phyloP scores from a whole-genome alignment of 768 basidiomycete genomes.

The Leccinum variicolor region DNA sequence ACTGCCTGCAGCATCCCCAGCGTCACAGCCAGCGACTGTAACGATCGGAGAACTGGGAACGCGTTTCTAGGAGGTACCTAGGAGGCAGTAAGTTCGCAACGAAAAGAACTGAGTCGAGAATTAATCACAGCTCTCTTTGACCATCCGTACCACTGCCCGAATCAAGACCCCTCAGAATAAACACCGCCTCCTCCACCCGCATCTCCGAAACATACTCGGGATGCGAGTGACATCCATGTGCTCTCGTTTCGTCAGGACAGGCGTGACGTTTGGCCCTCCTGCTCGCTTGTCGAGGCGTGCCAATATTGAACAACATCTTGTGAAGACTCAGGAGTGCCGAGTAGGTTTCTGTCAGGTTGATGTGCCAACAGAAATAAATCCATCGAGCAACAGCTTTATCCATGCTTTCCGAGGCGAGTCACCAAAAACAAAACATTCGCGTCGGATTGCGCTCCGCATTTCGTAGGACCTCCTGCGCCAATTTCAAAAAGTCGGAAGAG shows the following conservation, averaged over 20 bases:
- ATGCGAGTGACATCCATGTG: conserved; percentile 82
- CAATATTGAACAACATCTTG: conserved; percentile 55
- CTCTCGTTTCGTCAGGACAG: conserved; percentile 77
- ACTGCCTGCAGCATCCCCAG: too few species aligned
- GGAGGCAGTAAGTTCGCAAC: too few species aligned
- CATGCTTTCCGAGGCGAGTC: conserved; percentile 10
- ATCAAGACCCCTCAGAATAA: conserved; percentile 81
- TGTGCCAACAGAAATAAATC: conserved; percentile 57
- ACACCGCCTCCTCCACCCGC: conserved; percentile 86
- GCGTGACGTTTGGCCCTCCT: conserved; percentile 59
- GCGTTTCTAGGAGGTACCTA: too few species aligned
- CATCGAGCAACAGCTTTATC: background rate
- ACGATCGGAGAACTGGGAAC: too few species aligned
- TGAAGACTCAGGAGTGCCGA: conserved; percentile 73
- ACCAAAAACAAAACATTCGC: conserved; percentile 93
- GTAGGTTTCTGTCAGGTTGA: conserved; percentile 82
- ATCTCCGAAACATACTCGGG: conserved; percentile 71
- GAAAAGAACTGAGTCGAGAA: too few species aligned
- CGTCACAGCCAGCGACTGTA: too few species aligned
- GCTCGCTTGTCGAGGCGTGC: conserved; percentile 71
- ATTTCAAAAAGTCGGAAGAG: conserved; percentile 77
- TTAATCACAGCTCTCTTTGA: too few species aligned
- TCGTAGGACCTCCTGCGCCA: conserved; percentile 90
- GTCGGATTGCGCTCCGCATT: conserved; percentile 87
- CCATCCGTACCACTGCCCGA: conserved; percentile 42